Percentiles rank a stretch among this genome's conserved stretches.
phyloP scores from a whole-genome alignment of 2,329 filamentous ascomycete genomes.

The Allantophomopsis cytisporea region DNA sequence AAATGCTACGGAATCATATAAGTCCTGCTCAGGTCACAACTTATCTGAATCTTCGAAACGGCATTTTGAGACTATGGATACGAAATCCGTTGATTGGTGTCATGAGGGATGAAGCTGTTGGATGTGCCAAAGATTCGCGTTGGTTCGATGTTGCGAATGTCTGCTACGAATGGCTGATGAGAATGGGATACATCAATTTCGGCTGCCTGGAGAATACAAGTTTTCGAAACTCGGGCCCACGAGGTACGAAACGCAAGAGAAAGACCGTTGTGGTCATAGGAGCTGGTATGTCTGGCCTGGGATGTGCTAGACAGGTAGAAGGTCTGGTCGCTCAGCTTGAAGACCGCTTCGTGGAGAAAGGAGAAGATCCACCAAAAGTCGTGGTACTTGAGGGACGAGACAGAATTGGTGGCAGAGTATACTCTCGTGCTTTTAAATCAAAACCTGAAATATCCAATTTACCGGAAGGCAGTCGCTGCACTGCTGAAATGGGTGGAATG shows the following conservation, averaged over 20 bases:
- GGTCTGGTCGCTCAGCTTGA: slow-evolving; percentile 73
- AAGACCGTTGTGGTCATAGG: slow-evolving; percentile 80
- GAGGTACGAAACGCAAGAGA: slow-evolving; percentile 30
- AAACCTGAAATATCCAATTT: slow-evolving; percentile 40
- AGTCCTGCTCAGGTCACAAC: slow-evolving; percentile 84
- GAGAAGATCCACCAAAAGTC: slow-evolving; percentile 59
- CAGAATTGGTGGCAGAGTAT: slow-evolving; percentile 83
- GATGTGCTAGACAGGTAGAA: slow-evolving; percentile 83
- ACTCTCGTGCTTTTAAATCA: slow-evolving; percentile 58
- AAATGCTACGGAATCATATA: slow-evolving; percentile 66
- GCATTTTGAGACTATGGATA: slow-evolving; percentile 81
- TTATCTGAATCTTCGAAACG: slow-evolving; percentile 92
- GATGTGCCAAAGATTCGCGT: slow-evolving; percentile 73
- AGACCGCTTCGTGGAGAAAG: slow-evolving; percentile 47
- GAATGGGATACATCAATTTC: slow-evolving; percentile 91
- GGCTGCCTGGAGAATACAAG: slow-evolving; percentile 65
- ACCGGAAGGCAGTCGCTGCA: slow-evolving; percentile 49
- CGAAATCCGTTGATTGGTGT: slow-evolving; percentile 75
- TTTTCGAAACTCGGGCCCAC: slow-evolving; percentile 21
- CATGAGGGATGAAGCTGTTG: slow-evolving; percentile 72
- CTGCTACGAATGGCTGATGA: slow-evolving; percentile 84
- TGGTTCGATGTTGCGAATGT: slow-evolving; percentile 85
- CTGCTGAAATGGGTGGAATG: slow-evolving; percentile 94
- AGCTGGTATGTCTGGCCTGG: slow-evolving; percentile 86
- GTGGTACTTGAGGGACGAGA: slow-evolving; percentile 77